Evolutionary conservation across 495 filamentous ascomycete genomes (phyloP).

Genomic region (Rostrohypoxylon terebratum): DNA sequence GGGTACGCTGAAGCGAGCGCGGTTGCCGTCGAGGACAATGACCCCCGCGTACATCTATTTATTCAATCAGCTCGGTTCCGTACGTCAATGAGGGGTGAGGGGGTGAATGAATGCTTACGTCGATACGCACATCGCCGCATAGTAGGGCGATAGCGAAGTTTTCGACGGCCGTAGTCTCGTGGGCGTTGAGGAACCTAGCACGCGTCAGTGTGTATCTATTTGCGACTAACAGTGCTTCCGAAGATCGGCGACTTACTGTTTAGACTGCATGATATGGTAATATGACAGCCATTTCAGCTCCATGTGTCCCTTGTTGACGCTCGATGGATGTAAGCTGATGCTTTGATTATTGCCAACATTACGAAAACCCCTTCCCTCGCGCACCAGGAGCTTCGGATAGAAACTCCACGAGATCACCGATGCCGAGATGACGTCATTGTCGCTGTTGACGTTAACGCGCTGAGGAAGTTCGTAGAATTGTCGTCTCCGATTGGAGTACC

Average conservation of each 20-base stretch:
- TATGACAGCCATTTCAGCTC: conserved; percentile 85
- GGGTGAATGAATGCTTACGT: conserved; percentile 55
- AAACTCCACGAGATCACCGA: conserved; percentile 91
- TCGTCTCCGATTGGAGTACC: conserved; percentile 65
- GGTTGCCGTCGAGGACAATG: conserved; percentile 84
- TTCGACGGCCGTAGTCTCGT: conserved; percentile 86
- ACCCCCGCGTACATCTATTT: conserved; percentile 83
- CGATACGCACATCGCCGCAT: conserved; percentile 87
- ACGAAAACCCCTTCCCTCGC: conserved; percentile 89
- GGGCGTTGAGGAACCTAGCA: conserved; percentile 79
- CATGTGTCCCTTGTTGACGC: conserved; percentile 80
- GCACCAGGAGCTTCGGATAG: conserved; percentile 89
- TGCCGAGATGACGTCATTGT: conserved; percentile 79
- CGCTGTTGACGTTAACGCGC: conserved; percentile 75
- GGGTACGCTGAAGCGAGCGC: conserved; percentile 84
- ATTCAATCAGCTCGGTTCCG: neutral
- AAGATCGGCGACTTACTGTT: conserved; percentile 62
- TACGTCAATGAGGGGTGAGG: neutral
- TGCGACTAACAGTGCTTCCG: conserved; percentile 1
- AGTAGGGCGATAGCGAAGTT: conserved; percentile 84
- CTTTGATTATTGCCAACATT: conserved; percentile 91
- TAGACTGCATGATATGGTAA: conserved; percentile 96
- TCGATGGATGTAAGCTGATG: conserved; percentile 84
- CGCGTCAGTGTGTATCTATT: conserved; percentile 7
- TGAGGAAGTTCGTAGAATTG: conserved; percentile 84